These are phyloP conservation scores for Croton setiger DNA, from an alignment of 441 rosid genomes.

Conservation along the genomic window DNA sequence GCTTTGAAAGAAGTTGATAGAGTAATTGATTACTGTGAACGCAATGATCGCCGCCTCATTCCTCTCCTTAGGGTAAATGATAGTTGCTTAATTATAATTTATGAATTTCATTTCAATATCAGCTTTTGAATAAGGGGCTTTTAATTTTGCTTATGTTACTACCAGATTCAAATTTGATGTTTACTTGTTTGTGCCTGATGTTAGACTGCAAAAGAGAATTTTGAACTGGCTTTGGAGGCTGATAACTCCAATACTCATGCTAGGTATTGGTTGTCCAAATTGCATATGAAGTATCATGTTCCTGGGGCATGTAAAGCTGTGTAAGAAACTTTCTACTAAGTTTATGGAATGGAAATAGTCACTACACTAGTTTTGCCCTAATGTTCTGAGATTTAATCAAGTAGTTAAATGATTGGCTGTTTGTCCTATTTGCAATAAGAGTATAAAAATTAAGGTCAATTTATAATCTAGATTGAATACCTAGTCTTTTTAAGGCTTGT, in stretches of 20 bases:
- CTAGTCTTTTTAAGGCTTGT: too few relatives aligned
- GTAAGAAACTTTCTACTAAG: slow-evolving; percentile 39
- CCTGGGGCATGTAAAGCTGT: slow-evolving; percentile 81
- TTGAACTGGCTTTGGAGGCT: slow-evolving; percentile 80
- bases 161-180: neutral
- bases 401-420: neutral
- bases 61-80: slow-evolving; percentile 74
- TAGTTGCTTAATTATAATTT: slow-evolving; percentile 3
- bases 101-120: neutral
- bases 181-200: slow-evolving; percentile 13
- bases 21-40: slow-evolving; percentile 82
- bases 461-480: neutral
- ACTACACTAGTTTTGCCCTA: neutral
- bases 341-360: neutral
- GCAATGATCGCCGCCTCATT: slow-evolving; percentile 75
- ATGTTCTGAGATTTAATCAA: neutral
- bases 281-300: slow-evolving; percentile 88
- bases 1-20: slow-evolving; percentile 88
- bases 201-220: slow-evolving; percentile 88
- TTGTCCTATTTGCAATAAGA: neutral
- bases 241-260: slow-evolving; percentile 85
- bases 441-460: neutral
- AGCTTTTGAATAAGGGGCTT: too few relatives aligned
- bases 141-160: too few relatives aligned
- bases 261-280: slow-evolving; percentile 74